These are phyloP conservation scores for Yarrowia hollandica DNA, from an alignment of 805 yeast species.

Conservation along the genomic window DNA sequence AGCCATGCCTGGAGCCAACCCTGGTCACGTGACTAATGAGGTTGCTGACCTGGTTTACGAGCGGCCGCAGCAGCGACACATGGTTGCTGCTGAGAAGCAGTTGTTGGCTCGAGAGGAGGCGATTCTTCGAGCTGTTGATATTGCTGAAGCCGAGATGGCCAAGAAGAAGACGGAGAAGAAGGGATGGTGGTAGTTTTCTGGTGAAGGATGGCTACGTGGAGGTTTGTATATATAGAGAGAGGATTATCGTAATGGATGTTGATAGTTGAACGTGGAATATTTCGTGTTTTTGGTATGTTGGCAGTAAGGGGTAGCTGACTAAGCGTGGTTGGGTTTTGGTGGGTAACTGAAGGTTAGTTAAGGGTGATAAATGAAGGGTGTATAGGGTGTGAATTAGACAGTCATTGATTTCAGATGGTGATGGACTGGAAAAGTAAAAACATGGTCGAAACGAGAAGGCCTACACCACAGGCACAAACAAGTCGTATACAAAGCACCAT, in stretches of 20 bases:
- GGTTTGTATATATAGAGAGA: not conserved
- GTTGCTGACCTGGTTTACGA: constrained; percentile 47
- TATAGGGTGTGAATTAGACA: not conserved
- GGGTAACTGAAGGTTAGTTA: not conserved
- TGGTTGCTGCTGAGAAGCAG: constrained; percentile 70
- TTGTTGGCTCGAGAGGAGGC: constrained; percentile 68
- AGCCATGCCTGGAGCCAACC: constrained; percentile 28
- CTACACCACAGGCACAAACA: too few species aligned
- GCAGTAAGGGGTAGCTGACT: too few species aligned
- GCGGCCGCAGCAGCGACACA: constrained; percentile 70
- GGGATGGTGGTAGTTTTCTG: constrained; percentile 19
- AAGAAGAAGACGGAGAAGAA: constrained; percentile 11
- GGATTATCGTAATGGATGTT: not conserved
- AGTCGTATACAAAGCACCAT: too few species aligned
- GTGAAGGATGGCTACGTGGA: too few species aligned
- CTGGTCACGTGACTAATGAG: constrained; percentile 42
- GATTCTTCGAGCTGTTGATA: constrained; percentile 48
- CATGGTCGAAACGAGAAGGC: too few species aligned
- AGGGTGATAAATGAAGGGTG: not conserved
- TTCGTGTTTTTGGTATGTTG: too few species aligned
- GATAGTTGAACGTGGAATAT: too few species aligned
- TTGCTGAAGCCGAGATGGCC: constrained; percentile 42
- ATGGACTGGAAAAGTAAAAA: too few species aligned
- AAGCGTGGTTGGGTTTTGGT: not conserved
- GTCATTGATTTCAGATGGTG: too few species aligned